A percentile compares a stretch with the other conserved stretches of the same genome.
phyloP scores from a whole-genome alignment of 2,329 filamentous ascomycete genomes.

The Penicillium polonicum region DNA sequence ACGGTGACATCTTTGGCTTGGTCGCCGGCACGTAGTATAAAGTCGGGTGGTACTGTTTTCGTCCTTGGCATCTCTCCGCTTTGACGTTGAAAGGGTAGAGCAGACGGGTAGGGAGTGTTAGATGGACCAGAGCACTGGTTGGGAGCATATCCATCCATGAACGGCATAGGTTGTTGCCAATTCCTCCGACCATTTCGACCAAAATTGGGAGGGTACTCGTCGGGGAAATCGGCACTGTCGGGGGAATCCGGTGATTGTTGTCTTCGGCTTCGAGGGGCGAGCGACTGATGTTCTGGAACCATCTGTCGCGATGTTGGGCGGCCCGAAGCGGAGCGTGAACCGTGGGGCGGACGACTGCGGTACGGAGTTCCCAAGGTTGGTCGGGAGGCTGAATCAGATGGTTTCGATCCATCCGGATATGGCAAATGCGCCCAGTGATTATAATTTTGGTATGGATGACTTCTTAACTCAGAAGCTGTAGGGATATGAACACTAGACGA shows the following conservation, averaged over 20 bases:
- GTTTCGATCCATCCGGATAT: constrained; percentile 50
- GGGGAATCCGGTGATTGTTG: constrained; percentile 51
- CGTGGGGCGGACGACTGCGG: constrained; percentile 42
- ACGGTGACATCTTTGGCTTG: too few species aligned
- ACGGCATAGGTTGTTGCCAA: constrained; percentile 32
- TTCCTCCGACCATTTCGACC: constrained; percentile 37
- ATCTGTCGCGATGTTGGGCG: constrained; percentile 40
- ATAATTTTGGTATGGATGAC: constrained; percentile 42
- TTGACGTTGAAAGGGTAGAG: too few species aligned
- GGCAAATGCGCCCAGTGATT: constrained; percentile 42
- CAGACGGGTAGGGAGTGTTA: constrained; percentile 33
- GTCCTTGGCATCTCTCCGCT: too few species aligned
- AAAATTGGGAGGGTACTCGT: constrained; percentile 58
- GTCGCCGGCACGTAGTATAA: too few species aligned
- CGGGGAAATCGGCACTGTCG: constrained; percentile 63
- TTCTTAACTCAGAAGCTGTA: constrained; percentile 35
- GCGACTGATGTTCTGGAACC: constrained; percentile 37
- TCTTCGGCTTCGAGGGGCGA: constrained; percentile 41
- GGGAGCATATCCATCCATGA: constrained; percentile 38
- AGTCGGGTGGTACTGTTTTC: too few species aligned
- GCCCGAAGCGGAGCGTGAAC: constrained; percentile 36
- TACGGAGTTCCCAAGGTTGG: constrained; percentile 42
- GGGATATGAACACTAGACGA: constrained; percentile 47
- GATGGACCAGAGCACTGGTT: constrained; percentile 43
- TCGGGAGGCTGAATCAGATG: constrained; percentile 48